These are phyloP conservation scores for Clavispora vitiphila DNA, from an alignment of 805 yeast species.

Conservation along the genomic window DNA sequence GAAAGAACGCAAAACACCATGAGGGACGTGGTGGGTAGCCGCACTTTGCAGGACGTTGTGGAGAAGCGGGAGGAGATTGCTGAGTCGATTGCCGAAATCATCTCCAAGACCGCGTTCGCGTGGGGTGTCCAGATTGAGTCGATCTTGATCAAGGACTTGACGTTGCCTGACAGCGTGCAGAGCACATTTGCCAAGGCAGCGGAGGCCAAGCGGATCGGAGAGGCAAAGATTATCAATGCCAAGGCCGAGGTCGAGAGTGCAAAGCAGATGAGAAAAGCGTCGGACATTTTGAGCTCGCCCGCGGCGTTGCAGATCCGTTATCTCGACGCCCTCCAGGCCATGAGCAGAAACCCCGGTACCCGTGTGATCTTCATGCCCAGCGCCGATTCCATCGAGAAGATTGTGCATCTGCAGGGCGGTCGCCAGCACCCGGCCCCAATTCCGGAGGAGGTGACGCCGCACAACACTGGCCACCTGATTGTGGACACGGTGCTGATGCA, in stretches of 20 bases:
- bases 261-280: slow-evolving; percentile 72
- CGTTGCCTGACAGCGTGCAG: slow-evolving; percentile 50
- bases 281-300: slow-evolving; percentile 67
- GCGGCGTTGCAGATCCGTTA: slow-evolving; percentile 78
- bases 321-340: slow-evolving; percentile 71
- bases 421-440: slow-evolving; percentile 5
- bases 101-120: slow-evolving; percentile 53
- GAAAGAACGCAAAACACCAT: slow-evolving; percentile 72
- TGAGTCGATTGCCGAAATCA: slow-evolving; percentile 54
- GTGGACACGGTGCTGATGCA: slow-evolving; percentile 15
- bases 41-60: slow-evolving; percentile 64
- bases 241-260: slow-evolving; percentile 74
- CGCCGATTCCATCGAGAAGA: slow-evolving; percentile 36
- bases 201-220: slow-evolving; percentile 71
- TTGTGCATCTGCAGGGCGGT: slow-evolving; percentile 20
- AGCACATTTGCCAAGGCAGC: slow-evolving; percentile 67
- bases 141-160: slow-evolving; percentile 62
- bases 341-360: slow-evolving; percentile 59
- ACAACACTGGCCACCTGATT: slow-evolving; percentile 7
- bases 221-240: slow-evolving; percentile 68
- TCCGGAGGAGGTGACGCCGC: slow-evolving; percentile 5
- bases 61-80: slow-evolving; percentile 69
- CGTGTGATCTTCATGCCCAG: slow-evolving; percentile 73
- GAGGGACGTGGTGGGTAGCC: slow-evolving; percentile 65
- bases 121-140: slow-evolving; percentile 73